phyloP scores from a whole-genome alignment of 306 rosid genomes.

The Lablab purpureus region DNA sequence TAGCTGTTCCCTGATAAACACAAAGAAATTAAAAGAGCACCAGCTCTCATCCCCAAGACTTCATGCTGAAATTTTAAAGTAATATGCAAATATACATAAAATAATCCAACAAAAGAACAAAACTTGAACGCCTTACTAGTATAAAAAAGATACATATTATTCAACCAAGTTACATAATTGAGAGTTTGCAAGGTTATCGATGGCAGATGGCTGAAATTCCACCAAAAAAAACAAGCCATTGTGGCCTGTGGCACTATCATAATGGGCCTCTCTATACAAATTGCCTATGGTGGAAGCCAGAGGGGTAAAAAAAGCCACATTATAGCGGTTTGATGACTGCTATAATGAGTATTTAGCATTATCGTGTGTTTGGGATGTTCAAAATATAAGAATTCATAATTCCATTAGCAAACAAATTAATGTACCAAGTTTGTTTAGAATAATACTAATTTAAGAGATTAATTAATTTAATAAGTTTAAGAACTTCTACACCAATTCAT shows the following conservation, averaged over 20 bases:
- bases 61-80: not conserved
- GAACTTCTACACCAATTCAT: constrained; percentile 7
- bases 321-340: not conserved
- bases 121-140: not conserved
- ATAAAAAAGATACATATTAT: constrained; percentile 5
- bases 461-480: not conserved
- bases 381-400: not conserved
- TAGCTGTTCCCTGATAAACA: not conserved
- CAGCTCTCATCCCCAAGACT: not conserved
- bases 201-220: not conserved
- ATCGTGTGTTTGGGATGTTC: not conserved
- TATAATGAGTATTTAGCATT: not conserved
- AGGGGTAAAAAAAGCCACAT: too few species aligned
- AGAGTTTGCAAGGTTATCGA: not conserved
- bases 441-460: not conserved
- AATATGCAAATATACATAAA: constrained; percentile 12
- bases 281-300: not conserved
- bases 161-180: not conserved
- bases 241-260: not conserved
- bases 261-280: not conserved
- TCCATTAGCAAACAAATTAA: not conserved
- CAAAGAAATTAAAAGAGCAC: constrained; percentile 23
- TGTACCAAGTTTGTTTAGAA: constrained; percentile 2
- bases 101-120: not conserved
- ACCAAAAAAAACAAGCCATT: not conserved